phyloP scores from a whole-genome alignment of 345 rosid genomes.

The Noccaea caerulescens region DNA sequence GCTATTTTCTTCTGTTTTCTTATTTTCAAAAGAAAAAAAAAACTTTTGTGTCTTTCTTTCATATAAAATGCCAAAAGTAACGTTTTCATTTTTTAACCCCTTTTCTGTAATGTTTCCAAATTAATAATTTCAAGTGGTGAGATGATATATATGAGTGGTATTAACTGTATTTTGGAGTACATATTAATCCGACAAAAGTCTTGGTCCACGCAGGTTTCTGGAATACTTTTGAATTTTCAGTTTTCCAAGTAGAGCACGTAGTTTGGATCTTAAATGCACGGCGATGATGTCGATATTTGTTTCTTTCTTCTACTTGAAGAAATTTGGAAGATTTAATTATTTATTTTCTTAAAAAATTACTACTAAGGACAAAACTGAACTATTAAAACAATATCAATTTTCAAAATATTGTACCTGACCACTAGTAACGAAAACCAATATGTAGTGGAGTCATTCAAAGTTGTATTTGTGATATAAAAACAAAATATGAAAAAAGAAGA shows the following conservation, averaged over 20 bases:
- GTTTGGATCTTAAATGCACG: slow-evolving; percentile 25
- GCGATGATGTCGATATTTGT: slow-evolving; percentile 16
- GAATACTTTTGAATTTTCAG: background rate
- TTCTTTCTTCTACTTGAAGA: background rate
- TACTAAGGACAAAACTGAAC: background rate
- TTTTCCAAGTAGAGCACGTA: slow-evolving; percentile 22
- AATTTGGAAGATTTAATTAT: background rate
- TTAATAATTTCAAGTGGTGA: background rate
- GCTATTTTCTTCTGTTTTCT: slow-evolving; percentile 16
- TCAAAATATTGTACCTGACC: background rate
- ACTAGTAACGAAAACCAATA: background rate
- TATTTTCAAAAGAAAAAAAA: background rate
- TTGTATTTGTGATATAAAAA: background rate
- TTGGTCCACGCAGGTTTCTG: slow-evolving; percentile 29
- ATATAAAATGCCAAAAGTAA: background rate
- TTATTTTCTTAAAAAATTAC: no score
- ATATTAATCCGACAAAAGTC: slow-evolving; percentile 38
- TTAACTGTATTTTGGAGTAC: background rate
- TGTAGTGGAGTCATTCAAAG: background rate
- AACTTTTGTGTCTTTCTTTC: background rate
- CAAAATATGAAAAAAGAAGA: background rate
- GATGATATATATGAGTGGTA: background rate
- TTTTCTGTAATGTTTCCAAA: background rate
- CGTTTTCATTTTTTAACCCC: no score
- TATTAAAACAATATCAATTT: background rate